A percentile compares a stretch with the other conserved stretches of the same genome.
Conservation (phyloP, 2,329 filamentous ascomycete species). For the Beauveria sp. region DNA sequence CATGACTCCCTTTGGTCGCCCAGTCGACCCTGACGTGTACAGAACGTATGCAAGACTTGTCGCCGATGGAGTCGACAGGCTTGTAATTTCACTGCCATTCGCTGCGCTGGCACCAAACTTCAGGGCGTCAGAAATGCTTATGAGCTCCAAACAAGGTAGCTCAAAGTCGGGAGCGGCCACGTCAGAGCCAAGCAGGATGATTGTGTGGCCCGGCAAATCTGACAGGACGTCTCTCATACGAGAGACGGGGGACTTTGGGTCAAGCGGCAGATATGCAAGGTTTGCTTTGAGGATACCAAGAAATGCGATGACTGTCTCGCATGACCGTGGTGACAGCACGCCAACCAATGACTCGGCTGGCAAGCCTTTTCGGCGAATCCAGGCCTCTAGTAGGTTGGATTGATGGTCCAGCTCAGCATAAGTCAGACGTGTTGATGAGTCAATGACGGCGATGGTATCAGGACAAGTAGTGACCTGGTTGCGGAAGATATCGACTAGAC, state of each 20-base stretch:
- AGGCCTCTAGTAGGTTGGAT: constrained; percentile 15
- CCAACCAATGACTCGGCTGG: constrained; percentile 15
- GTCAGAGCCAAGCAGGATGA: constrained; percentile 12
- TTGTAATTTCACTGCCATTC: background rate
- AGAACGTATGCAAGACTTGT: constrained; percentile 28
- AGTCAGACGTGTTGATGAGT: constrained; percentile 13
- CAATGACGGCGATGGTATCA: constrained; percentile 14
- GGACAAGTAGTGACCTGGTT: constrained; percentile 14
- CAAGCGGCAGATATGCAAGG: constrained; percentile 19
- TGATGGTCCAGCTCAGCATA: constrained; percentile 17
- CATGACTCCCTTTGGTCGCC: constrained; percentile 41
- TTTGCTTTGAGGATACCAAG: constrained; percentile 20
- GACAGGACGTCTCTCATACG: constrained; percentile 16
- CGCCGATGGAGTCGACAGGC: background rate
- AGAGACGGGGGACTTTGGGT: constrained; percentile 12
- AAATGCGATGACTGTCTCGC: constrained; percentile 18
- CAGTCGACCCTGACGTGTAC: constrained; percentile 45
- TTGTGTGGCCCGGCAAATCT: fast-evolving
- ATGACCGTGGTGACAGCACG: constrained; percentile 16
- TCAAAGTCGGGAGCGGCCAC: background rate
- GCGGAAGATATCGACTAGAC: constrained; percentile 17
- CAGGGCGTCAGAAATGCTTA: background rate
- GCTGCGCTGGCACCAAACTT: background rate
- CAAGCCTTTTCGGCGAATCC: constrained; percentile 12
- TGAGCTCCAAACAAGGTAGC: background rate